These are phyloP conservation scores for Penstemon newberryi DNA, from an alignment of 257 asterid species.

Conservation along the genomic window DNA sequence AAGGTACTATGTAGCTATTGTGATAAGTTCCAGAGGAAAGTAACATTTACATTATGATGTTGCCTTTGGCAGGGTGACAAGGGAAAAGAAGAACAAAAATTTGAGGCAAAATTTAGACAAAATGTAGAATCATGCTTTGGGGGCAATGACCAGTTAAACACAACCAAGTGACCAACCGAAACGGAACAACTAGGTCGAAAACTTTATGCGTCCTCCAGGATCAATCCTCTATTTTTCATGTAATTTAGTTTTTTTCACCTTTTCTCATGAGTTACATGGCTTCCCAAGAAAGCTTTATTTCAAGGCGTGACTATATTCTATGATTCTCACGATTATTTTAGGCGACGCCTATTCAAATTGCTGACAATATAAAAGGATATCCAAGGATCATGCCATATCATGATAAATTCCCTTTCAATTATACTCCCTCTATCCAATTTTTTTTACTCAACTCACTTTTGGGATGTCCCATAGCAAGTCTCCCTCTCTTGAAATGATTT, in stretches of 20 bases:
- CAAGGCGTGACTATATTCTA: neutral
- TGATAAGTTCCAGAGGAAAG: too few species aligned
- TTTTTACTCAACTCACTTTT: too few species aligned
- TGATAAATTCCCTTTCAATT: neutral
- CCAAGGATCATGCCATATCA: neutral
- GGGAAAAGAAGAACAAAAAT: neutral
- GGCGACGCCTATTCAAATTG: neutral
- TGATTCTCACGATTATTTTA: neutral
- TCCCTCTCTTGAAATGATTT: too few species aligned
- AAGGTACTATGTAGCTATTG: neutral
- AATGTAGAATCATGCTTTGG: neutral
- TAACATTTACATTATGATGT: neutral
- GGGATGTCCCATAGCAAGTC: too few species aligned
- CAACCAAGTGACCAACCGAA: too few species aligned
- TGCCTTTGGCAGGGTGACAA: neutral
- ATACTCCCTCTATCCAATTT: neutral
- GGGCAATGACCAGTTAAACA: neutral
- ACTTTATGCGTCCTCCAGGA: too few species aligned
- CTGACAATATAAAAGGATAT: neutral
- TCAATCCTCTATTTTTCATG: too few species aligned
- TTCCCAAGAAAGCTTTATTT: neutral
- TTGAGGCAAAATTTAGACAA: neutral
- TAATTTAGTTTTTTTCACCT: neutral
- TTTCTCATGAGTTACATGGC: neutral
- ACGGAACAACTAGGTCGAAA: too few species aligned